Base-by-base conservation (phyloP, 805 yeast species). In the Candida qinlingensis region DNA sequence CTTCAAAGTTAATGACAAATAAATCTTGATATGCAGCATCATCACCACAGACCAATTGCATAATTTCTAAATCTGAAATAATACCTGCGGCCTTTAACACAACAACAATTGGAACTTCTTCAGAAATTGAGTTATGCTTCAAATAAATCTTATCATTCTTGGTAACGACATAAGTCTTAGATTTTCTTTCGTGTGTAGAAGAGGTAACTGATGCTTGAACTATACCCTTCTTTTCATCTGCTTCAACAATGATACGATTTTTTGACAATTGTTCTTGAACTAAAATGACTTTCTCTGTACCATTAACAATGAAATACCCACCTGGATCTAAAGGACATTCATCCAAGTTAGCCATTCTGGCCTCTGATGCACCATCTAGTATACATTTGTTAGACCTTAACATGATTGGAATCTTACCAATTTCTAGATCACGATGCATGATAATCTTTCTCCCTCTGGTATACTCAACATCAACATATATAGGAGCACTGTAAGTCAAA, bases 371-470 rank as follows among this genome's bases (percentile, higher is more conserved):
- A 19, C 90, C 95, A 53, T 81, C 81, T 51, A 94, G 72, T 35
- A 88, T 83, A 76, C 99, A 94, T 65, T 90, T 89, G 64, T 89
- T 87, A 28, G 96, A 87, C 59, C 97, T 77, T 58, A 94, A 75
- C 99, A 94, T 94, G 60, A 94, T 83, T n/a, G 99, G 99, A 97
- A 94, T 94, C 62, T 96, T 80, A 35, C 99, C 99, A 52, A 94
- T 92, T 64, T 91, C 97, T 51, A 94, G 77, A 62, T 89, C 95
- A 59, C 86, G 78, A 58, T 89, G 92, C 74, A 88, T 80, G 57
- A 92, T 87, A 65, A 94, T 87, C 66, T 89, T 90, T 54, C 92
- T 76, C 35, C 98, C 99, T 64, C 97, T 78, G 0, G 98, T 94
- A 64, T 94, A 94, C 63, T 94, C 99, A 27, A 94, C 96, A 69